Base-by-base conservation (phyloP, 2,329 filamentous ascomycete species). In the Stachybotrys chartarum region DNA sequence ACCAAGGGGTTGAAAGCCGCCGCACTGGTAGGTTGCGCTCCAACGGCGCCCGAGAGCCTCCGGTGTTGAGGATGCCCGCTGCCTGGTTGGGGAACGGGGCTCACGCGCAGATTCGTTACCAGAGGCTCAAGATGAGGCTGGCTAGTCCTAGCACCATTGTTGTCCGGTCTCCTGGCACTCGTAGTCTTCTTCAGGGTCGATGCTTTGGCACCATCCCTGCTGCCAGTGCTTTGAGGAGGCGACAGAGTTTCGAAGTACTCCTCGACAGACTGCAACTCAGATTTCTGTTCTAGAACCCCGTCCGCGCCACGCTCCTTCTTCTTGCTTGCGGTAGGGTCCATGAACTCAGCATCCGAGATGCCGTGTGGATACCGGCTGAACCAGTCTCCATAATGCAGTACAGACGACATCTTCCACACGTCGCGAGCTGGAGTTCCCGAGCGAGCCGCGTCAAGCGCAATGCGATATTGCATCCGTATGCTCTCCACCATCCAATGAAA, bases 331-430 rank as follows among this genome's bases (percentile, higher is more conserved):
- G 82, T 84, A 1, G 89, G 87, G 61, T 94, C 90, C 64, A 91
- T 85, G 70, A 90, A 94, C 65, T 96, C 91, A 1, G 85, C 81
- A 57, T 90, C 85, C 4, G 90, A 90, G 16, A 97, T 90, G 3
- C 94, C 94, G 63, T 96, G 89, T 0, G 94, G 94, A 68, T 97
- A 97, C 60, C 89, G 84, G 66, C 94, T 89, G 65, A 97, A 97
- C 94, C 94, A 97, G 71, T 97, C 94, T 53, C 92, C 91, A 64
- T 97, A 97, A 65, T 97, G 93, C 70, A 96, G 92, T 63, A 97
- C 88, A 8, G 81, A 80, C 6, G 82, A 80, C 6, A 80, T 72
- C 8, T 75, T 70, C 14, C 78, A 73, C 48, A 74, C 74, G 54
- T 79, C 74, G 55, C 70, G 69, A 57, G 73, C 68, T 59, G 78